Conservation (phyloP, 345 rosid species). For the Pistacia atlantica region DNA sequence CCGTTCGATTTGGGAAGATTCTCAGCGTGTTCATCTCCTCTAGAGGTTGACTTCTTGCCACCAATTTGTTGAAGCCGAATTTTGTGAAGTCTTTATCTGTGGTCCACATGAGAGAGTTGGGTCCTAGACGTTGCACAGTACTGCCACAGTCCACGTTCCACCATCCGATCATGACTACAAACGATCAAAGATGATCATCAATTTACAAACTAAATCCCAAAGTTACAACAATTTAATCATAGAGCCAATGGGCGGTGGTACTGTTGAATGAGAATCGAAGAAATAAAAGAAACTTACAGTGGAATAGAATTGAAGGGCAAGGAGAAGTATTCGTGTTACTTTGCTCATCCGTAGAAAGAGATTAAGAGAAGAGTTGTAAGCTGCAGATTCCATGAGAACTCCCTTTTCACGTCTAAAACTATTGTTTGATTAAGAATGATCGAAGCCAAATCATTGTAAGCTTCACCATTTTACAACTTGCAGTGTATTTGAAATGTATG, state of each 20-base stretch:
- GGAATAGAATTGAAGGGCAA: neutral
- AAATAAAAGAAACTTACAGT: neutral
- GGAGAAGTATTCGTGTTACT: neutral
- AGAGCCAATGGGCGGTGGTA: neutral
- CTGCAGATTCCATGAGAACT: no score
- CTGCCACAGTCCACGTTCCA: neutral
- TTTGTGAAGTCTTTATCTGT: constrained; percentile 3
- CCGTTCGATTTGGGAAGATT: constrained; percentile 20
- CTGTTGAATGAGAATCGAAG: neutral
- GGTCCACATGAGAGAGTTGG: neutral
- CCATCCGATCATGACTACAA: neutral
- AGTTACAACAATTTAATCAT: no score
- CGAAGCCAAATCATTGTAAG: neutral
- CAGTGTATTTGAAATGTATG: neutral
- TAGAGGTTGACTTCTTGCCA: neutral
- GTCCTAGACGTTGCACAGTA: neutral
- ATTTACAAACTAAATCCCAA: no score
- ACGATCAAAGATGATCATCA: neutral
- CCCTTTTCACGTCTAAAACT: no score
- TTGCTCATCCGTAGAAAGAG: neutral
- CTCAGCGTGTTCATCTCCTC: constrained; percentile 26
- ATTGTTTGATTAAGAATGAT: neutral
- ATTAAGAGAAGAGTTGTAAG: neutral
- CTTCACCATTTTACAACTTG: neutral
- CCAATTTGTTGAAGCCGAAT: neutral